These are phyloP conservation scores for Phialemoniopsis sp. DNA, from an alignment of 2,329 filamentous ascomycete species.

Conservation along the genomic window DNA sequence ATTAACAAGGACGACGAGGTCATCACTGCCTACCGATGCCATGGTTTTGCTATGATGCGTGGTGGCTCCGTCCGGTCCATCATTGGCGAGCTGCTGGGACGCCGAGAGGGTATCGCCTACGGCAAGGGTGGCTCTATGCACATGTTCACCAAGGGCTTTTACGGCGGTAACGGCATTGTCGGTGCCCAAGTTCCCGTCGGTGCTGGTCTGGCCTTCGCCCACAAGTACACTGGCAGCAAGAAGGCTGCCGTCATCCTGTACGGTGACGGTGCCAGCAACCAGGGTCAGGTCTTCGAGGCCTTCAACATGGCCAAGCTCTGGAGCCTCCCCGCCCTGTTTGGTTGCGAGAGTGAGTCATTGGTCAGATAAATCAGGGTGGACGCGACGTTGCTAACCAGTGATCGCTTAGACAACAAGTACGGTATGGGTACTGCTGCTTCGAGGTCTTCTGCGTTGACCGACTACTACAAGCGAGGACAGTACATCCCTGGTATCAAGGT, in stretches of 20 bases:
- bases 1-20: conserved; percentile 88
- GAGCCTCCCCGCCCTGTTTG: conserved; percentile 93
- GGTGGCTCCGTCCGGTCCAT: conserved; percentile 86
- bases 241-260: conserved; percentile 88
- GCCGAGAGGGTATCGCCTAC: conserved; percentile 94
- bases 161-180: conserved; percentile 98
- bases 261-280: conserved; percentile 97
- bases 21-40: conserved; percentile 98
- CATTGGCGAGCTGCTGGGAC: conserved; percentile 92
- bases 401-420: conserved; percentile 89
- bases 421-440: conserved; percentile 97
- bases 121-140: conserved; percentile 99
- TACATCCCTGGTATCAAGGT: conserved; percentile 99
- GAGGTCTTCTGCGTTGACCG: conserved; percentile 91
- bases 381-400: conserved; percentile 16
- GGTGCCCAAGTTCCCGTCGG: conserved; percentile 97
- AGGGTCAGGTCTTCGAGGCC: conserved; percentile 98
- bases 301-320: conserved; percentile 99
- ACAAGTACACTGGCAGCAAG: conserved; percentile 87
- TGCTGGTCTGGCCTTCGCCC: conserved; percentile 92
- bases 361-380: background rate
- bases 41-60: conserved; percentile 97
- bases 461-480: conserved; percentile 99
- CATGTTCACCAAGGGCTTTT: conserved; percentile 98
- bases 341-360: conserved; percentile 82